Conservation (phyloP, 164 flowering plant genomes). For the Umbellularia californica region DNA sequence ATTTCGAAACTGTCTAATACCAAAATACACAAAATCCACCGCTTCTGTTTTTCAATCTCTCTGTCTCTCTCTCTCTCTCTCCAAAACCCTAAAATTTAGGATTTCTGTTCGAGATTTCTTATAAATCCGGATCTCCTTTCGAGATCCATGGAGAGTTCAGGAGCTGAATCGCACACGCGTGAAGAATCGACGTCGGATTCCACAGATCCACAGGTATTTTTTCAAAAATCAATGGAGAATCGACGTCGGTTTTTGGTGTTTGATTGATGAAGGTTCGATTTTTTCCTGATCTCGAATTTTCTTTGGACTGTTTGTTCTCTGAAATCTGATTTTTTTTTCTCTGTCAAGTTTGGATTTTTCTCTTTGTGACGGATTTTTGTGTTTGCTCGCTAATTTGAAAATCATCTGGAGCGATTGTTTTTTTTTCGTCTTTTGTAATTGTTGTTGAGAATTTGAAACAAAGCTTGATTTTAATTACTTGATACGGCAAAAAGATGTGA, state of each 20-base stretch:
- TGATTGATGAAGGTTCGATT: not conserved
- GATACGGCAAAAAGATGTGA: not conserved
- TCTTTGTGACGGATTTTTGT: not conserved
- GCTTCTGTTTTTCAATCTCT: not conserved
- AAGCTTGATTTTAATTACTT: too few relatives aligned
- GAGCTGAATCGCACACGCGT: slow-evolving; percentile 1
- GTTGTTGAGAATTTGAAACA: not conserved
- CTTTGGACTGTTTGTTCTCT: not conserved
- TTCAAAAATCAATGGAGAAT: not conserved
- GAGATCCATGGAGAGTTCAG: slow-evolving; percentile 7
- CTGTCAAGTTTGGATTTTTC: not conserved
- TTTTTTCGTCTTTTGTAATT: too few relatives aligned
- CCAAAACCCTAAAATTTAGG: not conserved
- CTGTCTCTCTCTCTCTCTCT: not conserved
- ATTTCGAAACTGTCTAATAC: too few relatives aligned
- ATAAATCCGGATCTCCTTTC: not conserved
- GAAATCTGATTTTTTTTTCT: not conserved
- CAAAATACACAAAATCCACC: too few relatives aligned
- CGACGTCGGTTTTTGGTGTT: not conserved
- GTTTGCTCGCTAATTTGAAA: not conserved
- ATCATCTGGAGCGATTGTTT: not conserved
- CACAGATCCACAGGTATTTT: slow-evolving; percentile 3
- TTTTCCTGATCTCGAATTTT: not conserved
- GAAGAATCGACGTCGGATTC: slow-evolving; percentile 3
- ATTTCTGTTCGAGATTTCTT: not conserved